Percentiles rank a stretch among this genome's conserved stretches.
Conservation (phyloP, 495 filamentous ascomycete genomes). For the Lophiostoma macrostomum region DNA sequence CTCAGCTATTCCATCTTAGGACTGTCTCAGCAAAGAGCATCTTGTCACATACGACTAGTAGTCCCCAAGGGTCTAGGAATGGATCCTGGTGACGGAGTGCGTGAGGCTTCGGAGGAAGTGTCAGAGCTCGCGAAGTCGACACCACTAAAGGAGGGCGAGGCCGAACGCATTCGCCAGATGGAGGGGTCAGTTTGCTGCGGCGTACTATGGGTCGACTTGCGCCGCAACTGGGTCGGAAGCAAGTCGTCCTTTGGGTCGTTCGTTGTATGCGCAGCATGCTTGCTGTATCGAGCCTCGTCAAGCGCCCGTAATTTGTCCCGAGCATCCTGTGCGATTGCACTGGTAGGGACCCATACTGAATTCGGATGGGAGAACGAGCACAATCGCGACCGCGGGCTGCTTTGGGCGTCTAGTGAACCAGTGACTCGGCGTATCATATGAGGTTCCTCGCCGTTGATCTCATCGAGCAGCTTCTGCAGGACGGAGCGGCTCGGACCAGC, state of each 20-base stretch:
- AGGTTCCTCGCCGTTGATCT: slow-evolving; percentile 6
- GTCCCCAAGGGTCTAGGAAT: background rate
- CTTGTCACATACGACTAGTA: background rate
- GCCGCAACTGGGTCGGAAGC: background rate
- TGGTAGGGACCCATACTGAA: slow-evolving; percentile 7
- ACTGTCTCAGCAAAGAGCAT: too few relatives aligned
- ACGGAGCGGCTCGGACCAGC: slow-evolving; percentile 3
- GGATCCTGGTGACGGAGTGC: too few relatives aligned
- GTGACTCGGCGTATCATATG: background rate
- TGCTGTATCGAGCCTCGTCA: slow-evolving; percentile 14
- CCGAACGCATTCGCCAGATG: too few relatives aligned
- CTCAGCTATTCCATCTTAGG: too few relatives aligned
- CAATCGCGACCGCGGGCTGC: background rate
- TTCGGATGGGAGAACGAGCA: background rate
- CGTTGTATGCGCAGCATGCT: too few relatives aligned
- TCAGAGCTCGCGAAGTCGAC: too few relatives aligned
- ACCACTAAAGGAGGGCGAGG: too few relatives aligned
- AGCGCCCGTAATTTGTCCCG: slow-evolving; percentile 15
- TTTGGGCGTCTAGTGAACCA: background rate
- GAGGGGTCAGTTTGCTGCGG: too few relatives aligned
- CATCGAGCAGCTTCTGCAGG: slow-evolving; percentile 11
- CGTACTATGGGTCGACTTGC: slow-evolving; percentile 9
- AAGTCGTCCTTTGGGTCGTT: background rate
- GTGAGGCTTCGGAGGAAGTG: too few relatives aligned
- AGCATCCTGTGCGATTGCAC: slow-evolving; percentile 4